A percentile compares a stretch with the other conserved stretches of the same genome.
Conservation (phyloP, 2,329 filamentous ascomycete genomes). For the Penicillium rolfsii region DNA sequence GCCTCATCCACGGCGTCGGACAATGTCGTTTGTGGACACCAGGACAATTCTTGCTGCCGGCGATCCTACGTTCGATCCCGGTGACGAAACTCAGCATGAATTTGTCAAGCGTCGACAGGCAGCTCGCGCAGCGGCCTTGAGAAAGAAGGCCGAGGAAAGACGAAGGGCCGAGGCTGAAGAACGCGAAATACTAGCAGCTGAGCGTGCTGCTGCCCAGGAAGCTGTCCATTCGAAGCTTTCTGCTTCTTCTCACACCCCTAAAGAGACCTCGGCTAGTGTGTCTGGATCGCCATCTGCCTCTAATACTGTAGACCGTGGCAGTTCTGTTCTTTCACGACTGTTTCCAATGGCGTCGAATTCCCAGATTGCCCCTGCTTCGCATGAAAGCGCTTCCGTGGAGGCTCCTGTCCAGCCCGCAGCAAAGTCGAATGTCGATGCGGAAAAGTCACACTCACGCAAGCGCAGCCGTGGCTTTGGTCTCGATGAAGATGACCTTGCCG, state of each 20-base stretch:
- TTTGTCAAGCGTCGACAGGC: constrained; percentile 3
- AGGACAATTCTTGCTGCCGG: background rate
- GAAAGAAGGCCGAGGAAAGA: background rate
- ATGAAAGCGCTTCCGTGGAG: background rate
- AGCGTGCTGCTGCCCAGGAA: background rate
- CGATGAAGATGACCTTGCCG: constrained; percentile 40
- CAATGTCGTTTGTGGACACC: constrained; percentile 1
- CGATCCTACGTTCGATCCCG: background rate
- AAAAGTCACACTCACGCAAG: constrained; percentile 29
- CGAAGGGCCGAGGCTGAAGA: background rate
- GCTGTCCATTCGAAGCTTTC: background rate
- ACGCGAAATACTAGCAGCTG: background rate
- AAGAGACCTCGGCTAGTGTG: background rate
- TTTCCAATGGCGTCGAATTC: background rate
- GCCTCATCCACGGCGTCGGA: constrained; percentile 2
- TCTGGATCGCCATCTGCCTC: no score
- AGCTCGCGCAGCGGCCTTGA: background rate
- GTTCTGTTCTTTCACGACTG: background rate
- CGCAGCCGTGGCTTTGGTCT: constrained; percentile 49
- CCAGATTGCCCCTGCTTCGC: background rate
- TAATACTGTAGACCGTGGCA: background rate
- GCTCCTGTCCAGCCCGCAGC: background rate
- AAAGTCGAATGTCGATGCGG: constrained; percentile 4
- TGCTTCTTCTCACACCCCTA: background rate
- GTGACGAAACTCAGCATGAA: background rate